Conservation (phyloP, 1,284 basidiomycete genomes). For the Leccinum cinnamomeum region DNA sequence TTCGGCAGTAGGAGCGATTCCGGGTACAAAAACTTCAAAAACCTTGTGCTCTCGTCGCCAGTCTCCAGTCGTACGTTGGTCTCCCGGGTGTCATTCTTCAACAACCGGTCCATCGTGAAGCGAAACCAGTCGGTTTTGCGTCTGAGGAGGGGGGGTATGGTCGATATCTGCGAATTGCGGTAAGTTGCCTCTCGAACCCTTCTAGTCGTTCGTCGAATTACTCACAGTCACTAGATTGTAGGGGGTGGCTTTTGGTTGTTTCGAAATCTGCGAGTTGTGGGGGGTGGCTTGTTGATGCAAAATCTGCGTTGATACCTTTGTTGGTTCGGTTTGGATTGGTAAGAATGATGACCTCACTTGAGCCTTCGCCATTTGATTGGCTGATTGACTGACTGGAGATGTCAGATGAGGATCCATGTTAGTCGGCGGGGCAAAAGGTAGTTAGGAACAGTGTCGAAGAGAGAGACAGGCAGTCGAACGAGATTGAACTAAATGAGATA, state of each 20-base stretch:
- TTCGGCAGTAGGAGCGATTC: background rate
- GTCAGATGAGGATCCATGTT: background rate
- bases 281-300: background rate
- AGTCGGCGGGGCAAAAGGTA: background rate
- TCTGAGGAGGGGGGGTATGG: background rate
- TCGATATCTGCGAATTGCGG: background rate
- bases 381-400: background rate
- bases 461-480: background rate
- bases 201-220: background rate
- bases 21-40: background rate
- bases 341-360: background rate
- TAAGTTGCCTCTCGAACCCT: background rate
- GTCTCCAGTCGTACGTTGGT: background rate
- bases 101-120: background rate
- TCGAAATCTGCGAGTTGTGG: background rate
- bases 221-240: constrained; percentile 1
- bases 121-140: background rate
- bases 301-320: background rate
- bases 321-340: background rate
- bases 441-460: background rate
- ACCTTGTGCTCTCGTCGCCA: background rate
- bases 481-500: background rate
- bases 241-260: background rate
- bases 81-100: background rate
- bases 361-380: background rate